These are phyloP conservation scores for Boletus vermiculosoides DNA, from an alignment of 768 basidiomycete genomes.

Conservation along the genomic window DNA sequence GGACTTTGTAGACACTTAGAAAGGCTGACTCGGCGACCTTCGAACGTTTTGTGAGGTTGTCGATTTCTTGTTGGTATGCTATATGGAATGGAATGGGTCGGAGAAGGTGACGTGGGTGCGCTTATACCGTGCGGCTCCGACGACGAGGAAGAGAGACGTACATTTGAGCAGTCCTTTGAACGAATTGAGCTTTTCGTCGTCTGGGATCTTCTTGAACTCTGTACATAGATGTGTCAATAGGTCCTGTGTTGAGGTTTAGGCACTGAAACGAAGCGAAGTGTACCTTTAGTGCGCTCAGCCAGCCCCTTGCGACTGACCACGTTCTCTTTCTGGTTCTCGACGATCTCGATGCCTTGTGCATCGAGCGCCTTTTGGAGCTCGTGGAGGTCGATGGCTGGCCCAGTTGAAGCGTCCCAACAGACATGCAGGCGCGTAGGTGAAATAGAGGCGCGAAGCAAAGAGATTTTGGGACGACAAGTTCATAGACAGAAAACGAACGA, in stretches of 20 bases:
- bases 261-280: not conserved
- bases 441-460: not conserved
- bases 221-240: not conserved
- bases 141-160: conserved; percentile 30
- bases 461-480: not conserved
- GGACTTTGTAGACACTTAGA: conserved; percentile 92
- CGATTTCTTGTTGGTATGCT: conserved; percentile 98
- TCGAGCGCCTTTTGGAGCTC: conserved; percentile 94
- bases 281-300: conserved; percentile 95
- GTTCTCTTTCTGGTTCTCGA: conserved; percentile 98
- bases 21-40: conserved; percentile 95
- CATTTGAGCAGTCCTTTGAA: conserved; percentile 92
- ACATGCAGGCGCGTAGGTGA: not conserved
- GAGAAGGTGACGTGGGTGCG: too few relatives aligned
- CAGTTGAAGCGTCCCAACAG: not conserved
- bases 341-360: conserved; percentile 88
- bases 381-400: conserved; percentile 76
- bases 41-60: conserved; percentile 88
- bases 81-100: not conserved
- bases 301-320: conserved; percentile 90
- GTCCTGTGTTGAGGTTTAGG: not conserved
- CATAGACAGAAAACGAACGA: not conserved
- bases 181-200: conserved; percentile 80
- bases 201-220: conserved; percentile 97
- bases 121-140: not conserved